Percentiles rank a stretch among this genome's conserved stretches.
Conservation (phyloP, 352 stramenopile species). For the Pythium insidiosum region DNA sequence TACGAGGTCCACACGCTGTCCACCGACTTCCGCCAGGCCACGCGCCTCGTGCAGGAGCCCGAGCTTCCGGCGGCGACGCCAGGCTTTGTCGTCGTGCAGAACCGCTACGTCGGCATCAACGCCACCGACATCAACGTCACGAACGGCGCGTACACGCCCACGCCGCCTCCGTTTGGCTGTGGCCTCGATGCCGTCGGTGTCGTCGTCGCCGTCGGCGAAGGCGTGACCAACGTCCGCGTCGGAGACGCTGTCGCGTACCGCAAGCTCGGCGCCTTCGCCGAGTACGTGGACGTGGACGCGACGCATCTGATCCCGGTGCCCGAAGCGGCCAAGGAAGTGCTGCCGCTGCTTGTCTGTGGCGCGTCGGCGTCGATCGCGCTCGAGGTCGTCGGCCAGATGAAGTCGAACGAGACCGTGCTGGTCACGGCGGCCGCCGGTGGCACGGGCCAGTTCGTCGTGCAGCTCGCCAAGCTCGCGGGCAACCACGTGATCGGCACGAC, state of each 20-base stretch:
- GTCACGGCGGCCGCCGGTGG: no score
- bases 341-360: no score
- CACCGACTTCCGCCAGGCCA: slow-evolving; percentile 25
- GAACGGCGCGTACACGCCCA: no score
- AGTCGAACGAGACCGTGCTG: no score
- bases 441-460: no score
- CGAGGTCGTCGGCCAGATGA: no score
- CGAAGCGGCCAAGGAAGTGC: neutral
- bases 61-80: slow-evolving; percentile 4
- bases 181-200: slow-evolving; percentile 19
- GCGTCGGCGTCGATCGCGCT: no score
- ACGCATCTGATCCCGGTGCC: slow-evolving; percentile 8
- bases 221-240: slow-evolving; percentile 16
- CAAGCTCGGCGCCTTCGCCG: slow-evolving; percentile 13
- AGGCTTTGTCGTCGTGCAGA: slow-evolving; percentile 16
- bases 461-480: no score
- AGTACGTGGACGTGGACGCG: slow-evolving; percentile 11
- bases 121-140: slow-evolving; percentile 27
- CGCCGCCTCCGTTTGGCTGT: slow-evolving; percentile 15
- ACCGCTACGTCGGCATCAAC: slow-evolving; percentile 26
- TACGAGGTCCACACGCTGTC: slow-evolving; percentile 18
- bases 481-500: no score
- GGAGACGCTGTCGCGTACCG: slow-evolving; percentile 24
- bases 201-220: slow-evolving; percentile 20
- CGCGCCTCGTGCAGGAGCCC: slow-evolving; percentile 15